Evolutionary conservation across 108 stramenopile species (phyloP), one percentile per base, ranked within the genome.

Genomic region (Fragilariopsis cylindrus): DNA sequence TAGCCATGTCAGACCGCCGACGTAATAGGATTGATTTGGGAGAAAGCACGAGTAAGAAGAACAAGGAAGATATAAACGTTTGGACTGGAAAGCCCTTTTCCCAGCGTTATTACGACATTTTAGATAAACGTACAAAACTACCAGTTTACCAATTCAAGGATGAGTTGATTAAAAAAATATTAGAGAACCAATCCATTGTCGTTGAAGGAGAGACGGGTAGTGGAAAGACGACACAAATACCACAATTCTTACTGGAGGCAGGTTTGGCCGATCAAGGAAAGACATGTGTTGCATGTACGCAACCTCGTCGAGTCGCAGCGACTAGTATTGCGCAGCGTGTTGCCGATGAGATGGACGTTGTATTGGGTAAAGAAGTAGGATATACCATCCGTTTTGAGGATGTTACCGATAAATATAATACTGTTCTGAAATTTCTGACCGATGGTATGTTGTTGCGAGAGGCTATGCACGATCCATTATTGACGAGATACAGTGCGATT

Each of bases 341-440:
- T 5, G 86, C 98, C 19, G 99, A 99, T 39, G 99, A 99, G 81
- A 98, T 99, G 98, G 99, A 99, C 85, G 98, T 98, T 0, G 70
- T 82, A 58, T 83, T 99, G 42, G 99, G 99, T 2, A 72, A 85
- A 48, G 90, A 98, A 68, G 99, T 99, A 8, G 99, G 99, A 13
- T 99, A 99, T 74, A 98, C 96, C 43, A 99, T 99, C 80, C 97
- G 99, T 19, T 99, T 99, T 79, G 99, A 99, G 81, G 98, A 98
- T 75, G 81, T 91, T 16, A 85, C 73, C 58, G 90, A 91, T 80
- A 84, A 87, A 5, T 60, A 84, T 15, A 72, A 69, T 30, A 96
- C 96, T 2, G 87, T 96, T 30, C 74, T 96, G 39, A 99, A 98
- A 74, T 99, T 97, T 74, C 80, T 98, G 53, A 98, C 97, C 16